Conservation (phyloP, 2,329 filamentous ascomycete species). For the Colletotrichum phormii region DNA sequence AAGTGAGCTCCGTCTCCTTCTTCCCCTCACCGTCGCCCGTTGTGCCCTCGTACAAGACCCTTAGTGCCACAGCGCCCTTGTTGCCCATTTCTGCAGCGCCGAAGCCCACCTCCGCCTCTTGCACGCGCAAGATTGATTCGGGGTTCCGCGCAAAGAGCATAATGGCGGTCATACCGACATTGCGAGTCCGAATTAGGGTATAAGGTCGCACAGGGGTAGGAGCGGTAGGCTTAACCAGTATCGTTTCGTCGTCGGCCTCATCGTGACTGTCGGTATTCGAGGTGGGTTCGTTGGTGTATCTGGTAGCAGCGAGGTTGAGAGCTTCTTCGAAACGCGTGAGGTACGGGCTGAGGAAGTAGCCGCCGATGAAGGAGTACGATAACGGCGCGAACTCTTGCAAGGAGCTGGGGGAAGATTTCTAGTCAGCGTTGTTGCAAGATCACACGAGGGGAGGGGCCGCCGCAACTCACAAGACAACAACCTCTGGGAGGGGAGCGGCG, state of each 20-base stretch:
- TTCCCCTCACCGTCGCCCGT: conserved; percentile 43
- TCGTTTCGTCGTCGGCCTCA: conserved; percentile 36
- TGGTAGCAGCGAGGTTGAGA: conserved; percentile 74
- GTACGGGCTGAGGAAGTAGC: conserved; percentile 81
- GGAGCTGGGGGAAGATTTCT: conserved; percentile 61
- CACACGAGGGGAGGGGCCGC: conserved; percentile 6
- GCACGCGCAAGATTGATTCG: conserved; percentile 71
- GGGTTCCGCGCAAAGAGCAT: conserved; percentile 83
- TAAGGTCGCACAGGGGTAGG: conserved; percentile 61
- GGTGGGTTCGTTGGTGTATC: conserved; percentile 40
- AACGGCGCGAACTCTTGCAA: conserved; percentile 93
- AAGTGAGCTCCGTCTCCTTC: conserved; percentile 75
- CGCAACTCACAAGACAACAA: conserved; percentile 67
- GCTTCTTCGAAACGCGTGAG: conserved; percentile 78
- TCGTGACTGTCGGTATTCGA: conserved; percentile 40
- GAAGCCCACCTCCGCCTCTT: conserved; percentile 85
- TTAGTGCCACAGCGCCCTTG: conserved; percentile 89
- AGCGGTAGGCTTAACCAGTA: conserved; percentile 35
- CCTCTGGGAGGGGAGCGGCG: conserved; percentile 59
- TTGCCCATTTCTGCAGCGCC: conserved; percentile 92
- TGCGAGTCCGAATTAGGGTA: conserved; percentile 75
- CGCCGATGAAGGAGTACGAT: conserved; percentile 85
- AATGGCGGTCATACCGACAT: conserved; percentile 90
- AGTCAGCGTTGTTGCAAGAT: conserved; percentile 9
- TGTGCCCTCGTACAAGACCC: conserved; percentile 68